Evolutionary conservation across 108 stramenopile species (phyloP).

Genomic region (Asterionellopsis glacialis): DNA sequence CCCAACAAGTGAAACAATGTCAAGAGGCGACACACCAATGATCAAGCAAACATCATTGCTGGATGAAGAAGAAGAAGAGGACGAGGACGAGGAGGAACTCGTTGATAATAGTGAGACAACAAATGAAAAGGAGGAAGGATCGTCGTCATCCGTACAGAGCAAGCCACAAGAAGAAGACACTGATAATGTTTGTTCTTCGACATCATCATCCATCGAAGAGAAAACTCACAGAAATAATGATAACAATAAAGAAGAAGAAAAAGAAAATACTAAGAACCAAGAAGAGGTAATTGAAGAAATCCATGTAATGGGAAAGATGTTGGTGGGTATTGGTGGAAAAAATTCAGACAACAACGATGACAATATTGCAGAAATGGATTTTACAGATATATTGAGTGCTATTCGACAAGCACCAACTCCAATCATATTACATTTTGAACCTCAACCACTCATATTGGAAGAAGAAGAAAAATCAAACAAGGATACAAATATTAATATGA

Average conservation of each 20-base stretch:
- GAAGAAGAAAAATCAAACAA: not conserved
- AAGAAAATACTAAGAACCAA: not conserved
- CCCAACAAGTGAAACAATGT: too few species aligned
- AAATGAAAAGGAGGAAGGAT: conserved; percentile 6
- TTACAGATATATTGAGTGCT: conserved; percentile 23
- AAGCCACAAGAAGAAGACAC: conserved; percentile 27
- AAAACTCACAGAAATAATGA: conserved; percentile 21
- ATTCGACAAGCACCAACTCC: conserved; percentile 18
- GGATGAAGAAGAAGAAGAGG: not conserved
- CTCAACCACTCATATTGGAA: not conserved
- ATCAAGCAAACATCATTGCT: not conserved
- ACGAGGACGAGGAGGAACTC: not conserved
- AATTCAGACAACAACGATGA: not conserved
- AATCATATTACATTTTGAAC: conserved; percentile 14
- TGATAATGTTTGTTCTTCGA: conserved; percentile 13
- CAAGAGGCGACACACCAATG: not conserved
- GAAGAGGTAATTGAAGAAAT: not conserved
- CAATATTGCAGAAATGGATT: conserved; percentile 10
- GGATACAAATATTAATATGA: conserved; percentile 3
- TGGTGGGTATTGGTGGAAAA: conserved; percentile 12
- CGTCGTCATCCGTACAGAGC: not conserved
- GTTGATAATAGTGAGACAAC: conserved; percentile 4
- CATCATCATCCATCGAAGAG: conserved; percentile 21
- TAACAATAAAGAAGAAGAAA: conserved; percentile 10
- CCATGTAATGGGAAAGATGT: conserved; percentile 9